These are phyloP conservation scores for Oryza meyeriana DNA, from an alignment of 176 grass and related monocot genomes.

Conservation along the genomic window DNA sequence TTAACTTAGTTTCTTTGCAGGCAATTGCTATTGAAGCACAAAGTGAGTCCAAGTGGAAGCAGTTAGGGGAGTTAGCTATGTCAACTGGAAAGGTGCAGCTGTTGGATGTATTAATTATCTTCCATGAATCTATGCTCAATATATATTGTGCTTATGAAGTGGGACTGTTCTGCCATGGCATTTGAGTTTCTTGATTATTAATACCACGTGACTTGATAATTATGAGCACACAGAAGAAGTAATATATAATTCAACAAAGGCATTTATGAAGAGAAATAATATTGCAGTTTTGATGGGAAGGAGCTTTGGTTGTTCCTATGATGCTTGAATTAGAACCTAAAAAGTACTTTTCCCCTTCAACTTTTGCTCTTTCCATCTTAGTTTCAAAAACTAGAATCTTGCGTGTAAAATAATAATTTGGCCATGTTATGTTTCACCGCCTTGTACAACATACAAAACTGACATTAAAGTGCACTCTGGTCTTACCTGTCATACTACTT, in stretches of 20 bases:
- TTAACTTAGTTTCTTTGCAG: conserved; percentile 47
- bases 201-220: not conserved
- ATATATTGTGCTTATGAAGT: not conserved
- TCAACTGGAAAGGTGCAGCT: conserved; percentile 82
- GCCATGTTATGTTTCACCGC: not conserved
- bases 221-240: not conserved
- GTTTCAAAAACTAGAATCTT: not conserved
- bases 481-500: conserved; percentile 23
- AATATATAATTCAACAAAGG: not conserved
- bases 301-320: not conserved
- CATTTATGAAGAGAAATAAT: not conserved
- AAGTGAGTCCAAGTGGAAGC: conserved; percentile 98
- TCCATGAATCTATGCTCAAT: not conserved
- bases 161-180: not conserved
- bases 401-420: not conserved
- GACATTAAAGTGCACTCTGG: not conserved
- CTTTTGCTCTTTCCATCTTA: conserved; percentile 10
- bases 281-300: conserved; percentile 18
- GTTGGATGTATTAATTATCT: conserved; percentile 1
- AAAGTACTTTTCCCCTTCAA: not conserved
- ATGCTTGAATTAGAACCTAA: not conserved
- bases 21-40: conserved; percentile 87
- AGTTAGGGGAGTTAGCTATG: conserved; percentile 89
- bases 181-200: conserved; percentile 22
- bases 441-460: not conserved